Conservation (phyloP, 176 grass and related monocot species). For the bread wheat (Triticum aestivum) region DNA sequence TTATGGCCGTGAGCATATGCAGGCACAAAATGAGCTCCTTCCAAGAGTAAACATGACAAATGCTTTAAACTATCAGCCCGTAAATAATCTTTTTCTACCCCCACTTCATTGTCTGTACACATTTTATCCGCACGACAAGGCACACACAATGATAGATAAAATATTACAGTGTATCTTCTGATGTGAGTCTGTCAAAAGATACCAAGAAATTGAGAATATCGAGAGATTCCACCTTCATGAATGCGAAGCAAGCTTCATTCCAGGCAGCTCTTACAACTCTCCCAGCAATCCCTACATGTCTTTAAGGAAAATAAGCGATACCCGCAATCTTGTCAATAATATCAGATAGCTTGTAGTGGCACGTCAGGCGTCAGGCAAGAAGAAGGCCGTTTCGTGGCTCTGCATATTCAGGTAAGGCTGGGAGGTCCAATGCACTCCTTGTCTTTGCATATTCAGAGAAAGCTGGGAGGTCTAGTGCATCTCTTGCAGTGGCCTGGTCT, state of each 20-base stretch:
- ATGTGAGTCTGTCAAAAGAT: not conserved
- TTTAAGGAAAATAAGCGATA: not conserved
- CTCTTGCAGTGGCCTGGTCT: slow-evolving; percentile 56
- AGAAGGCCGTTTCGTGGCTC: slow-evolving; percentile 1
- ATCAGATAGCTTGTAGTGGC: not conserved
- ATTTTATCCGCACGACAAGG: not conserved
- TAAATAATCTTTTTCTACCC: no score
- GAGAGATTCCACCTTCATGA: not conserved
- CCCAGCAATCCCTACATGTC: not conserved
- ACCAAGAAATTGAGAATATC: not conserved
- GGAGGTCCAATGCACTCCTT: slow-evolving; percentile 24
- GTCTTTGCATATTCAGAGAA: slow-evolving; percentile 37
- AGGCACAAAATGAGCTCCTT: no score
- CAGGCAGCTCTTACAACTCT: not conserved
- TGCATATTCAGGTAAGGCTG: slow-evolving; percentile 26
- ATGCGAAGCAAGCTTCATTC: not conserved
- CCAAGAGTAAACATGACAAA: no score
- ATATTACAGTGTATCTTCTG: not conserved
- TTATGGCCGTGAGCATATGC: no score
- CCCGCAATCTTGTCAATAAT: not conserved
- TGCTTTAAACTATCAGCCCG: no score
- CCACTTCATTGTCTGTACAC: no score
- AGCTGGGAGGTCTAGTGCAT: slow-evolving; percentile 31
- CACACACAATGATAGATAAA: not conserved
- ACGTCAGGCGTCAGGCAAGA: slow-evolving; percentile 1